Evolutionary conservation across 306 rosid species (phyloP), one percentile per base, ranked within the genome.

Genomic region (Trifolium subterraneum): DNA sequence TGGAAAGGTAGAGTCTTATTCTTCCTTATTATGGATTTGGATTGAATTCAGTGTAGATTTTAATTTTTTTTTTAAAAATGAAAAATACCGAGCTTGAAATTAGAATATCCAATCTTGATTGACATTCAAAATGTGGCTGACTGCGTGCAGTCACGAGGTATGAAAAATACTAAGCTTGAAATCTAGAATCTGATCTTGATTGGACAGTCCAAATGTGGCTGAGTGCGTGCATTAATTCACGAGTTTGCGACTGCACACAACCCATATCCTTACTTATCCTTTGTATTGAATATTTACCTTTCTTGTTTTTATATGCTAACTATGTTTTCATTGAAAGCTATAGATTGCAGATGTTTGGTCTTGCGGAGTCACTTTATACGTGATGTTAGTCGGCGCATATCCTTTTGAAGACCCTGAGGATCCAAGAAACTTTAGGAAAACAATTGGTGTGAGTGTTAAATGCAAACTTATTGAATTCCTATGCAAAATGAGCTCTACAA

Each of bases 301-400:
- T 27, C 13, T 35, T 52, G 33, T 39, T 61, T n/a, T 13, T 23
- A 18, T 38, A 38, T 44, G 76, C 41, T 69, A 54, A 65, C 70
- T 59, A 10, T 8, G 29, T 67, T 64, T 64, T 72, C 64, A 20
- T 58, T 39, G 64, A 33, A 68, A 47, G 72, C 50, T 75, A 73
- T 73, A 92, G 98, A 81, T 90, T 81, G 92, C 98, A 79, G 98
- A 92, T 82, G 94, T 92, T 81, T 92, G 98, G 96, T 92, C 98
- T 55, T 90, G 98, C 81, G 98, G 98, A 54, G 98, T 92, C 74
- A 90, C 98, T 73, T 84, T 92, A 74, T 90, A 81, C 68, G 98
- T 92, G 79, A 92, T 92, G 98, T 73, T 90, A 63, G 82, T 83
- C n/a, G 98, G 98, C 35, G 86, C 90, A 44, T 92, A 92, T 84